A percentile compares a stretch with the other conserved stretches of the same genome.
phyloP scores from a whole-genome alignment of 2,329 filamentous ascomycete genomes.

The Graphilbum ipis-grandicollis region DNA sequence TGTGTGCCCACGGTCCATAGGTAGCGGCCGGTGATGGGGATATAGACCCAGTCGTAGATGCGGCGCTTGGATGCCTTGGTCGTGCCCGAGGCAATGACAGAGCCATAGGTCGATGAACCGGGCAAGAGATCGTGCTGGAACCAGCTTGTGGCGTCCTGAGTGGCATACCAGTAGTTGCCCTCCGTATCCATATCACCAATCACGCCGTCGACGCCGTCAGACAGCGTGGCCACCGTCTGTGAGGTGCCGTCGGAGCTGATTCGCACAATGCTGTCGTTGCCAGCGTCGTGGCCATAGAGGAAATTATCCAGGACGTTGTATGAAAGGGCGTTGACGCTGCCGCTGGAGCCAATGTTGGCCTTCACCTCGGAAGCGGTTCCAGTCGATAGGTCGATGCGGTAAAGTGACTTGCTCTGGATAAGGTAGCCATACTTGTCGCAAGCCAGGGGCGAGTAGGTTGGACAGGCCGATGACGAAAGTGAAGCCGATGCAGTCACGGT shows the following conservation, averaged over 20 bases:
- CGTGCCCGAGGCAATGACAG: constrained; percentile 1
- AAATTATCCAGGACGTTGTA: constrained; percentile 9
- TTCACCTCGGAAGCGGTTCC: constrained; percentile 2
- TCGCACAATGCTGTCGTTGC: constrained; percentile 5
- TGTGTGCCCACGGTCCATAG: constrained; percentile 1
- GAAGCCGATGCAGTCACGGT: neutral
- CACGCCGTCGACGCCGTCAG: neutral
- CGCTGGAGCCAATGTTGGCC: constrained; percentile 2
- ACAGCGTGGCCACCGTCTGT: neutral
- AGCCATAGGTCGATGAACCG: constrained; percentile 3
- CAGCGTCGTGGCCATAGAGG: constrained; percentile 6
- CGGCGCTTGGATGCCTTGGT: neutral
- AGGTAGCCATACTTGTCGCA: constrained; percentile 9
- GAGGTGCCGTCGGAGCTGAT: constrained; percentile 6
- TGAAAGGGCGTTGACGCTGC: constrained; percentile 6
- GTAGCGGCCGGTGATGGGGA: constrained; percentile 2
- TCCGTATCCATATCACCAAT: constrained; percentile 5
- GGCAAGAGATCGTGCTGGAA: constrained; percentile 2
- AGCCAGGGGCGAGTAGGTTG: constrained; percentile 1
- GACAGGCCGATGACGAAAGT: neutral
- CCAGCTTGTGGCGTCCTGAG: neutral
- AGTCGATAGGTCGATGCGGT: constrained; percentile 6
- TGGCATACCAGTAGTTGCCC: constrained; percentile 6
- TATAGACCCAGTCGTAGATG: constrained; percentile 4
- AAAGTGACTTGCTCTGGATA: constrained; percentile 5